Conservation (phyloP, 176 grass and related monocot genomes). For the Triticum dicoccoides region DNA sequence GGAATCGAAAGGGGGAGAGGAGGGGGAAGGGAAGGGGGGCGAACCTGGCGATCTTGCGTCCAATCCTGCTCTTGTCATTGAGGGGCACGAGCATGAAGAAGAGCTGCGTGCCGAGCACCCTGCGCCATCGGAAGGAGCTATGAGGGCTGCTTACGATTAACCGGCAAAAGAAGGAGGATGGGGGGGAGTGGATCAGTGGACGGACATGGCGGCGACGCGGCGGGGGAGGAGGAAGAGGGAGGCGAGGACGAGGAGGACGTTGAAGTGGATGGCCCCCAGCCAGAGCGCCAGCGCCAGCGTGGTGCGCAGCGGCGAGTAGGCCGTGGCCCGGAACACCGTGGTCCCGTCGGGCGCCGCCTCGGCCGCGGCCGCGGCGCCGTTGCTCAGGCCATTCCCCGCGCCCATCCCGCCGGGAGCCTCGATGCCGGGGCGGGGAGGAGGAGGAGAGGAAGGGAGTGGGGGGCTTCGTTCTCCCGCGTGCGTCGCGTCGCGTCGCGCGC, state of each 20-base stretch:
- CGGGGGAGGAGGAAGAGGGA: conserved; percentile 73
- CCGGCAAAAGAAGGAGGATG: background rate
- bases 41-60: conserved; percentile 65
- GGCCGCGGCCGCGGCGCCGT: conserved; percentile 6
- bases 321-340: conserved; percentile 52
- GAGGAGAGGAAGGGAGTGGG: background rate
- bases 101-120: conserved; percentile 70
- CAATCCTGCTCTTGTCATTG: conserved; percentile 51
- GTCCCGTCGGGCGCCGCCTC: conserved; percentile 27
- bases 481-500: background rate
- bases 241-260: conserved; percentile 60
- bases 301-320: conserved; percentile 58
- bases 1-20: too few relatives aligned
- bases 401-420: conserved; percentile 20
- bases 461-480: background rate
- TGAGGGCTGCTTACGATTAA: background rate
- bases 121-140: conserved; percentile 19
- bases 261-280: conserved; percentile 89
- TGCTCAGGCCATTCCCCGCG: background rate
- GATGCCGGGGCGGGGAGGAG: background rate
- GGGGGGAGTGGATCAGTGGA: background rate
- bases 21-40: background rate
- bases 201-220: conserved; percentile 67
- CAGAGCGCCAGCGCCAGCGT: conserved; percentile 72
- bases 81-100: conserved; percentile 78